These are phyloP conservation scores for Misopates orontium DNA, from an alignment of 257 asterid genomes.

Conservation along the genomic window DNA sequence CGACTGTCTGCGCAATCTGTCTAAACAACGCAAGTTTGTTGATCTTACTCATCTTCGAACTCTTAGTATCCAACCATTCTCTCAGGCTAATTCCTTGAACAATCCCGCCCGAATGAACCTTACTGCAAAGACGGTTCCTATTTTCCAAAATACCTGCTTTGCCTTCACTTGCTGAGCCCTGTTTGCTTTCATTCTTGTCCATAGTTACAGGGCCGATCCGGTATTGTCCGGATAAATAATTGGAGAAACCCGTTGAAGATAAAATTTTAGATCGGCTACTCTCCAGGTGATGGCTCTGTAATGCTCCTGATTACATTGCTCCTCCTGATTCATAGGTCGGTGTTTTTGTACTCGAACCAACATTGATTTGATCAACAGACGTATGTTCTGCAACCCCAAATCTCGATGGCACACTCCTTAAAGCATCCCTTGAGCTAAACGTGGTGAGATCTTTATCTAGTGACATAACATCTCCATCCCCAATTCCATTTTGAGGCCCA, in stretches of 20 bases:
- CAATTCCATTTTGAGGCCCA: too few species aligned
- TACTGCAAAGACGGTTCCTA: slow-evolving; percentile 6
- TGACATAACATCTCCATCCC: too few species aligned
- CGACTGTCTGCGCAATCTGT: slow-evolving; percentile 38
- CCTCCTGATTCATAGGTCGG: too few species aligned
- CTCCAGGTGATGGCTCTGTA: slow-evolving; percentile 11
- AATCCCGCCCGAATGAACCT: slow-evolving; percentile 10
- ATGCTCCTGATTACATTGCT: not conserved
- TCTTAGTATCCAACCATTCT: slow-evolving; percentile 41
- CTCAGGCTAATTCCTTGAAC: slow-evolving; percentile 32
- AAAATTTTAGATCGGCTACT: slow-evolving; percentile 25
- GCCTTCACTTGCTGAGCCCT: slow-evolving; percentile 12
- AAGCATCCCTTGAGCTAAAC: too few species aligned
- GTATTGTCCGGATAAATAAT: slow-evolving; percentile 31
- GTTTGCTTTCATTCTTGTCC: slow-evolving; percentile 19
- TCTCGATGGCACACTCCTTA: too few species aligned
- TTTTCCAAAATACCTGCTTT: slow-evolving; percentile 10
- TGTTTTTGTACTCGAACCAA: too few species aligned
- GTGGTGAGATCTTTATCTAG: too few species aligned
- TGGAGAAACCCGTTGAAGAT: slow-evolving; percentile 40
- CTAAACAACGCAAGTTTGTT: slow-evolving; percentile 35
- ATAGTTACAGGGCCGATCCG: not conserved
- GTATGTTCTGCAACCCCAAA: too few species aligned
- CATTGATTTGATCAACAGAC: too few species aligned
- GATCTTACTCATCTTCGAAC: slow-evolving; percentile 26